Base-by-base conservation (phyloP, 768 basidiomycete species). In the Psilocybe azurescens region DNA sequence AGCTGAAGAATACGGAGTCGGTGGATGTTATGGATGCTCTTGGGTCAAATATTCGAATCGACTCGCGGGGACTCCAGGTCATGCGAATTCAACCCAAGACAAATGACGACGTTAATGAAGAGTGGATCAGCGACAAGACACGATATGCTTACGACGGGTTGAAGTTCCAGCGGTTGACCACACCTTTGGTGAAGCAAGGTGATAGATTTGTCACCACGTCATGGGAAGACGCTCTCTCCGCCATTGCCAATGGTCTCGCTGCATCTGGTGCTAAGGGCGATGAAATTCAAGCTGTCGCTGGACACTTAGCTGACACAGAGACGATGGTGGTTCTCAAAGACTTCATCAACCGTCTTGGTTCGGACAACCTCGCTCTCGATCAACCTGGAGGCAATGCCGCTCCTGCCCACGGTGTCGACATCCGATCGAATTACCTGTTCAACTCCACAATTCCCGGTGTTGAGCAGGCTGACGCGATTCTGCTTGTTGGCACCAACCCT, bases 71-170 rank as follows among this genome's bases (percentile, higher is more conserved):
- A 44, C 91, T 97, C 4, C 88, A 94, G 74, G 97, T 99, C 65
- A 99, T 99, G 96, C 90, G 97, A 53, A 85, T 99, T 67, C 95
- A 97, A 72, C 97, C 97, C 1, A 86, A 92, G 70, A 93, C 94
- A 53, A 99, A 98, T 73, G 97, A 99, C 75, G 93, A 97, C 67
- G 89, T 99, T 65, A 99, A 99, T 75, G 97, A 99, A 80, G 97
- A 99, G 76, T 99, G 97, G 97, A 97, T 99, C 74, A 95, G 86
- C 75, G 97, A 99, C 84, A 99, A 99, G 85, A 95, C 97, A 1
- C 92, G 97, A 60, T 95, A 95, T 75, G 93, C 97, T 1, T 92
- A 95, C 75, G 97, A 99, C 70, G 97, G 97, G 9, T 85, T 99
- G 33, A 88, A 88, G 70, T 97, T 94, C 83, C 97, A 99, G 75